phyloP scores from a whole-genome alignment of 202 grass and related monocot species.

The Elaeis oleifera region DNA sequence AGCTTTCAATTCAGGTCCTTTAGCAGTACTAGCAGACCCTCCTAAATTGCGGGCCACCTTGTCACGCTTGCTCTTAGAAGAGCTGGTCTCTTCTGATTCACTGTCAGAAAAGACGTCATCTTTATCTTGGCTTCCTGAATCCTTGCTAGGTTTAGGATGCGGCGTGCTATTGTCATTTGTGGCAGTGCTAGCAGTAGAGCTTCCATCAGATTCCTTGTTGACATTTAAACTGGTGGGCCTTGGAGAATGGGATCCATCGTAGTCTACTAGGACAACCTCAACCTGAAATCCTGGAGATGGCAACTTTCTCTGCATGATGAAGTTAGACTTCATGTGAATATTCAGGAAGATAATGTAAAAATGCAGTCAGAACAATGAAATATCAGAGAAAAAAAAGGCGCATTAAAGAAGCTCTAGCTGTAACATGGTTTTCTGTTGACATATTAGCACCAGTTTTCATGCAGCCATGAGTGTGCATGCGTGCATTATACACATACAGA shows the following conservation, averaged over 20 bases:
- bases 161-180: slow-evolving; percentile 36
- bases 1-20: slow-evolving; percentile 34
- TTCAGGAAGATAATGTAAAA: no score
- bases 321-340: background rate
- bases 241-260: slow-evolving; percentile 48
- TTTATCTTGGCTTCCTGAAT: slow-evolving; percentile 50
- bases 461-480: no score
- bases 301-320: slow-evolving; percentile 75
- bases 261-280: slow-evolving; percentile 87
- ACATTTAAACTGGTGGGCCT: slow-evolving; percentile 21
- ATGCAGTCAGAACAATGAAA: background rate
- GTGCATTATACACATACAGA: no score
- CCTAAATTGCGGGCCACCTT: slow-evolving; percentile 16
- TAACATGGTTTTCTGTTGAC: background rate
- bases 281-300: slow-evolving; percentile 92
- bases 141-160: slow-evolving; percentile 35
- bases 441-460: background rate
- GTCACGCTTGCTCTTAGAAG: slow-evolving; percentile 41
- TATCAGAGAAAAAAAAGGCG: background rate
- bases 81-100: slow-evolving; percentile 63
- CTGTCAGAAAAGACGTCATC: slow-evolving; percentile 96
- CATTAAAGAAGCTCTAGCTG: background rate
- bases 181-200: slow-evolving; percentile 19
- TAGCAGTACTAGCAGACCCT: slow-evolving; percentile 17
- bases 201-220: slow-evolving; percentile 9